A percentile compares a stretch with the other conserved stretches of the same genome.
Evolutionary conservation across 202 grass and related monocot species (phyloP).

Genomic region (Panicum virgatum): DNA sequence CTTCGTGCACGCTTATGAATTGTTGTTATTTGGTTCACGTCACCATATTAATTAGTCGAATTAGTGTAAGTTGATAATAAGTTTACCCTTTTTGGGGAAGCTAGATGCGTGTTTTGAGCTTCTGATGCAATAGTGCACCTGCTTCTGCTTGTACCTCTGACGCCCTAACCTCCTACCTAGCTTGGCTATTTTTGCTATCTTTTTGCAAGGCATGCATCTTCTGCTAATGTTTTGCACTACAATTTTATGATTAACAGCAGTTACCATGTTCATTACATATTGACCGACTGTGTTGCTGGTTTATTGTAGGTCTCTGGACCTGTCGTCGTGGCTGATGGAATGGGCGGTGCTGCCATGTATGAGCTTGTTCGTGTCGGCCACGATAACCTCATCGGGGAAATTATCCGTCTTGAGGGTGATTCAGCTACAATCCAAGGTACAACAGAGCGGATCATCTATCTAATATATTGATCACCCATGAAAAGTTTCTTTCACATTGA

Average conservation of each 20-base stretch:
- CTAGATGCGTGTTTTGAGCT: background rate
- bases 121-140: background rate
- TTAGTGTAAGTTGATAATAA: background rate
- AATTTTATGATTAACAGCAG: background rate
- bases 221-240: background rate
- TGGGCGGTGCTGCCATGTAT: conserved; percentile 91
- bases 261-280: background rate
- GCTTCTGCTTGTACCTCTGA: background rate
- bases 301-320: conserved; percentile 77
- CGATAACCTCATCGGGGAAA: conserved; percentile 87
- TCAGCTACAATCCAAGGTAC: conserved; percentile 92
- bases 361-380: conserved; percentile 86
- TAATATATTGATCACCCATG: conserved; percentile 16
- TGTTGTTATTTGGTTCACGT: background rate
- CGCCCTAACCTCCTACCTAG: background rate
- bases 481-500: background rate
- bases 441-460: background rate
- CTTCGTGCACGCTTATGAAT: background rate
- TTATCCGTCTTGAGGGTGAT: conserved; percentile 90
- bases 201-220: background rate
- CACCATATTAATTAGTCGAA: background rate
- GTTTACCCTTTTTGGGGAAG: background rate
- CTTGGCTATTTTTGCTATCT: background rate
- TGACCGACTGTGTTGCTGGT: background rate
- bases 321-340: conserved; percentile 95